phyloP scores from a whole-genome alignment of 768 basidiomycete genomes.

The Hydnomerulius pinastri region DNA sequence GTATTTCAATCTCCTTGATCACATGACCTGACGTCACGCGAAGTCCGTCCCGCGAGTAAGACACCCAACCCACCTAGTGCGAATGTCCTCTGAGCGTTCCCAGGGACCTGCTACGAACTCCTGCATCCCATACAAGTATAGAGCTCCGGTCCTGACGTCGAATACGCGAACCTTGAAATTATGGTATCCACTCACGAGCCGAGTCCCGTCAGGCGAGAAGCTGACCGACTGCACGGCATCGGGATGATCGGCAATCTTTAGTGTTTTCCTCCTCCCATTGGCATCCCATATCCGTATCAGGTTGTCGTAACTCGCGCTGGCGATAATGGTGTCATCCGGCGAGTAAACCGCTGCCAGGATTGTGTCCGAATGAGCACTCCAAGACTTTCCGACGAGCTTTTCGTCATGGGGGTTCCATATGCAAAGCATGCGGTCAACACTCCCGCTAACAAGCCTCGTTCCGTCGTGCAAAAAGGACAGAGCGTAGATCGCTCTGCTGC shows the following conservation, averaged over 20 bases:
- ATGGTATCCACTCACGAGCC: constrained; percentile 8
- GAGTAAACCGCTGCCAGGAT: constrained; percentile 1
- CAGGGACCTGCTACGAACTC: no score
- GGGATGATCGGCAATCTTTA: neutral
- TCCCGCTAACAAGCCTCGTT: constrained; percentile 40
- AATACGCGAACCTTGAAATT: constrained; percentile 6
- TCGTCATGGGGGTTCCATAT: neutral
- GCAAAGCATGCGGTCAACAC: constrained; percentile 26
- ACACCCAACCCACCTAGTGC: no score
- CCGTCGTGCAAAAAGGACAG: constrained; percentile 44
- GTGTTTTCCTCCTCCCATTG: neutral
- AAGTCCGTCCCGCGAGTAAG: no score
- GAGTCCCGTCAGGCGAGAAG: constrained; percentile 13
- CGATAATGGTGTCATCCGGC: constrained; percentile 2
- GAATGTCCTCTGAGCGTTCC: no score
- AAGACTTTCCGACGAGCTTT: neutral
- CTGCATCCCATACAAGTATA: no score
- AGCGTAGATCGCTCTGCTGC: constrained; percentile 21
- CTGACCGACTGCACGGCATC: constrained; percentile 5
- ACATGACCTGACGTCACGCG: no score
- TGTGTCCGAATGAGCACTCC: neutral
- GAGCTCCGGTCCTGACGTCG: neutral
- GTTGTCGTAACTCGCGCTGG: constrained; percentile 12
- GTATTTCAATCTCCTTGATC: no score
- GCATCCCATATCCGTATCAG: constrained; percentile 15